A percentile compares a stretch with the other conserved stretches of the same genome.
Conservation (phyloP, 2,329 filamentous ascomycete species). For the Phialophora expanda region DNA sequence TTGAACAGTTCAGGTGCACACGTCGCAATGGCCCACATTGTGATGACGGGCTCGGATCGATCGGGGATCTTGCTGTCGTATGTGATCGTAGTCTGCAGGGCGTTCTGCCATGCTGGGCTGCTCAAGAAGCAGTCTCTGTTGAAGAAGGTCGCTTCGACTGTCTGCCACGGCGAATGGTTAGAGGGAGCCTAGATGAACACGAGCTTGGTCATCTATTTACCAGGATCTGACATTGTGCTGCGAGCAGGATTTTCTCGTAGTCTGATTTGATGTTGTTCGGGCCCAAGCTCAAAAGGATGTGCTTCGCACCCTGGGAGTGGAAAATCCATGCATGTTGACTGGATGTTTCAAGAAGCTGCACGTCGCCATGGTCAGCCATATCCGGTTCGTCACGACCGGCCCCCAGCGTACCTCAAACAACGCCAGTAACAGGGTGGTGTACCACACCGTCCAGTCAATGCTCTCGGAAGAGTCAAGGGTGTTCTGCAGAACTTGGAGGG, state of each 20-base stretch:
- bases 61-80: constrained; percentile 5
- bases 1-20: constrained; percentile 21
- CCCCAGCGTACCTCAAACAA: constrained; percentile 21
- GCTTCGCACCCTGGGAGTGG: constrained; percentile 23
- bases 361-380: constrained; percentile 9
- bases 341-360: constrained; percentile 24
- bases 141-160: constrained; percentile 23
- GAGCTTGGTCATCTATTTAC: constrained; percentile 9
- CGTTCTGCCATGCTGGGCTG: constrained; percentile 21
- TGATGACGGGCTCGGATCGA: constrained; percentile 23
- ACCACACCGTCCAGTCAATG: constrained; percentile 30
- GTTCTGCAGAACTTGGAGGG: constrained; percentile 19
- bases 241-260: constrained; percentile 22
- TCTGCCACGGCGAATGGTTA: constrained; percentile 6
- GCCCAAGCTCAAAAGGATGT: constrained; percentile 21
- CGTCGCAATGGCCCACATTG: constrained; percentile 23
- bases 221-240: constrained; percentile 20
- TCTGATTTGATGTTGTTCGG: constrained; percentile 25
- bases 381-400: not conserved
- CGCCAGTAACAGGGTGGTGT: constrained; percentile 24
- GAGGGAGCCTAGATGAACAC: not conserved
- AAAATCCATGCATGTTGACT: constrained; percentile 22
- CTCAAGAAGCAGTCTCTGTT: constrained; percentile 28
- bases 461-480: constrained; percentile 14
- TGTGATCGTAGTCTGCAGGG: constrained; percentile 17